Evolutionary conservation across 148 eudicot genomes (phyloP), one percentile per base, ranked within the genome.

Genomic region (Vaccinium darrowii): DNA sequence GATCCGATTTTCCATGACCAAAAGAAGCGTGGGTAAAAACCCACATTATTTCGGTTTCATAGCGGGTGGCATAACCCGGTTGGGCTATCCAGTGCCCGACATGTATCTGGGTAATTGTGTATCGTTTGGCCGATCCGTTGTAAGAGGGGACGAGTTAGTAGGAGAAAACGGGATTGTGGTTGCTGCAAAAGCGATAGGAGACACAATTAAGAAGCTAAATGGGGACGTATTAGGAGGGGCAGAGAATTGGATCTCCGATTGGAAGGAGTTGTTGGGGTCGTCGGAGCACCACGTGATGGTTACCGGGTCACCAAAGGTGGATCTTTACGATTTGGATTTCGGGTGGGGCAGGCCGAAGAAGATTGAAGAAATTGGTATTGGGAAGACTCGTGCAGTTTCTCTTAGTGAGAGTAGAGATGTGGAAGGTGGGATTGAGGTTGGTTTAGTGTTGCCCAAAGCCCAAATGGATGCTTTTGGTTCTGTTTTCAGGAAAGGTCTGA

Each of bases 251-350:
- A 88, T 91, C 14, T 82, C 84, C 7, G 91, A 88, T 14, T 86
- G 90, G 88, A 78, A 84, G 80, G 73, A 4, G 14, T 15, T 91
- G 11, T 72, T 78, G 21, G 86, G 84, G 83, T 84, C 90, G 43
- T 36, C 39, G 39, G 87, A 87, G 33, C 62, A 27, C 4, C 88
- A 85, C 11, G 80, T 90, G n/a, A 86, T 81, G 82, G 91, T 92
- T 36, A 87, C 91, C 12, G 95, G 95, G 58, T 91, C 95, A 18
- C 94, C 94, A 0, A 93, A 90, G 83, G 83, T 91, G 82, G 76
- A 87, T 47, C 87, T 87, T 36, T 93, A 92, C 50, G 88, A 81
- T 50, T 75, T 86, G 62, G 93, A 93, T 87, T 92, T 93, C 72
- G 95, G 95, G 58, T 91, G 90, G 92, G 93, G 92, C 6, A 85